These are phyloP conservation scores for Candida tammaniensis DNA, from an alignment of 805 yeast species.

Conservation along the genomic window DNA sequence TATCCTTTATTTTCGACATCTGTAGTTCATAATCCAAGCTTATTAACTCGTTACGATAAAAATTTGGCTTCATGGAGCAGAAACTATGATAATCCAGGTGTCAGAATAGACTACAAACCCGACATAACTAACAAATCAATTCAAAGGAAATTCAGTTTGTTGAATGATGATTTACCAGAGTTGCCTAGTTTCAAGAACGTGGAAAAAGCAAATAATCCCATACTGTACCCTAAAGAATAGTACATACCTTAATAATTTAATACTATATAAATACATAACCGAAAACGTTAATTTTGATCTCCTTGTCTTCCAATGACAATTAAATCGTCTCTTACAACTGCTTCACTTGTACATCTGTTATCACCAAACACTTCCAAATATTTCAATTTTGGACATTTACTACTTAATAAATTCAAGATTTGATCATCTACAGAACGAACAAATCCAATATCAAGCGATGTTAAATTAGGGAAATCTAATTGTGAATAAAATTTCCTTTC, in stretches of 20 bases:
- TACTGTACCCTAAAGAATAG: constrained; percentile 23
- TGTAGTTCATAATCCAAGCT: constrained; percentile 4
- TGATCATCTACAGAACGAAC: constrained; percentile 73
- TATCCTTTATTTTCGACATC: constrained; percentile 4
- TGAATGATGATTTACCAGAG: constrained; percentile 21
- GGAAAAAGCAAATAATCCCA: constrained; percentile 49
- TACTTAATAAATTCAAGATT: constrained; percentile 54
- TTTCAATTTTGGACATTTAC: constrained; percentile 58
- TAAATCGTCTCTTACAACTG: constrained; percentile 51
- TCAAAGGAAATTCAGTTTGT: constrained; percentile 20
- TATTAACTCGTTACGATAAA: constrained; percentile 1
- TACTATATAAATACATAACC: no score
- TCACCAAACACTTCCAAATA: constrained; percentile 80
- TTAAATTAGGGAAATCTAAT: constrained; percentile 52
- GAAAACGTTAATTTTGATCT: constrained; percentile 43
- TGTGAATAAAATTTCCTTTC: constrained; percentile 16
- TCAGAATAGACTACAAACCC: constrained; percentile 30
- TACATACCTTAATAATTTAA: no score
- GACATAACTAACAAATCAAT: constrained; percentile 30
- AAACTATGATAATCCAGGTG: constrained; percentile 36
- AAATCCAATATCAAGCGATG: constrained; percentile 75
- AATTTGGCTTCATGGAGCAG: constrained; percentile 6
- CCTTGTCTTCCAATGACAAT: constrained; percentile 74
- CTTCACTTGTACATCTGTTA: constrained; percentile 60
- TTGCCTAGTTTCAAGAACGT: constrained; percentile 63